Percentiles rank a stretch among this genome's conserved stretches.
Conservation (phyloP, 441 rosid species). For the Daphne laureola region DNA sequence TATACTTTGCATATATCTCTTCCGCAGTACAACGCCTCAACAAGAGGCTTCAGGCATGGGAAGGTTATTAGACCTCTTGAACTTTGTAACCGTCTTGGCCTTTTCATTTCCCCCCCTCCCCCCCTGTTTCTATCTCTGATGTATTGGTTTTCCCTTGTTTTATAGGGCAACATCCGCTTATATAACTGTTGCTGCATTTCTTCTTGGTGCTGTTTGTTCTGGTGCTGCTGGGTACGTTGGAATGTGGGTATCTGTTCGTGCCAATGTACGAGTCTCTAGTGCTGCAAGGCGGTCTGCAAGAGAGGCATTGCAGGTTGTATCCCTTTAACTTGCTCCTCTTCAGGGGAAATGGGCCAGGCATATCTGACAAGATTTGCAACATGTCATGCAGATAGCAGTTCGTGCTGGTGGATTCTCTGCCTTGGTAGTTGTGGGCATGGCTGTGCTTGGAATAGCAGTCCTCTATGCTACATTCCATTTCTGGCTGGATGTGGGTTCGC, state of each 20-base stretch:
- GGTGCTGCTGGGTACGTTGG: conserved; percentile 98
- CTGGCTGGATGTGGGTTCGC: conserved; percentile 78
- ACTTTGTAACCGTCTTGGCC: conserved; percentile 2
- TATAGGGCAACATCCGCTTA: conserved; percentile 78
- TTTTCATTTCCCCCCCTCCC: neutral
- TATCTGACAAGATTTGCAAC: conserved; percentile 11
- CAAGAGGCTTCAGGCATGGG: conserved; percentile 96
- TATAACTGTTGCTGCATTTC: conserved; percentile 93
- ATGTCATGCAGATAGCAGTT: conserved; percentile 66
- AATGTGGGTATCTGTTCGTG: conserved; percentile 99
- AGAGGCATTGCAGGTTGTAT: conserved; percentile 90
- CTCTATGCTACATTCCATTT: conserved; percentile 89
- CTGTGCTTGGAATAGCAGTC: conserved; percentile 93
- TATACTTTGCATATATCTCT: conserved; percentile 78
- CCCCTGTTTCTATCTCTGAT: conserved; percentile 4
- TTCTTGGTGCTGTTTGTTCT: conserved; percentile 91
- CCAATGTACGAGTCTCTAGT: conserved; percentile 96
- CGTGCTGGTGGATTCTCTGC: conserved; percentile 99
- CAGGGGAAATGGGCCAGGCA: conserved; percentile 10
- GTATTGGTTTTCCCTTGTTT: conserved; percentile 17
- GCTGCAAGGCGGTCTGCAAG: conserved; percentile 98
- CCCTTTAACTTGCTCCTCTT: conserved; percentile 12
- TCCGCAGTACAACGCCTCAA: conserved; percentile 81
- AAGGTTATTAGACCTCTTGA: conserved; percentile 43
- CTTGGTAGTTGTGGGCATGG: conserved; percentile 96